phyloP scores from a whole-genome alignment of 441 rosid species.

The Melastoma candidum region DNA sequence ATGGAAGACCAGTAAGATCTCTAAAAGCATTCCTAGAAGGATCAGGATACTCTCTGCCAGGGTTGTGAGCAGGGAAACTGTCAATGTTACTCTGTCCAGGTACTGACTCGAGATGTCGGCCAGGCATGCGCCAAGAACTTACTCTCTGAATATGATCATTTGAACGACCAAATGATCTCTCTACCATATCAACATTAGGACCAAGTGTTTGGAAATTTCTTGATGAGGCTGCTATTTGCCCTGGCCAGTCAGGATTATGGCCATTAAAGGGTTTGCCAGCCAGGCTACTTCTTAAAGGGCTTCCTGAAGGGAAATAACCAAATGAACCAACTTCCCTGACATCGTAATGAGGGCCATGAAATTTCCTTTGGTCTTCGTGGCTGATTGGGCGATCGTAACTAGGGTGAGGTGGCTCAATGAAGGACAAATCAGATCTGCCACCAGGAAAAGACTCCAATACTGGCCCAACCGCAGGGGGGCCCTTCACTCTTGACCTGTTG shows the following conservation, averaged over 20 bases:
- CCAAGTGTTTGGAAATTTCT: slow-evolving; percentile 37
- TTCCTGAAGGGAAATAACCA: slow-evolving; percentile 29
- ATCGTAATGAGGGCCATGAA: slow-evolving; percentile 31
- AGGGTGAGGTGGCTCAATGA: slow-evolving; percentile 25
- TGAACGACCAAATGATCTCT: slow-evolving; percentile 32
- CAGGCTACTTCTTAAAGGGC: slow-evolving; percentile 34
- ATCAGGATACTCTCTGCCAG: slow-evolving; percentile 40
- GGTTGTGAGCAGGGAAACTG: slow-evolving; percentile 42
- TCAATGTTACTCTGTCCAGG: slow-evolving; percentile 39
- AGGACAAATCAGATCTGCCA: slow-evolving; percentile 26
- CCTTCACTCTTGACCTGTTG: slow-evolving; percentile 28
- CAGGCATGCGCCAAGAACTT: slow-evolving; percentile 23
- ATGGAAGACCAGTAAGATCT: slow-evolving; percentile 24
- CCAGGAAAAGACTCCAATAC: slow-evolving; percentile 31
- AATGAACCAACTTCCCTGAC: slow-evolving; percentile 26
- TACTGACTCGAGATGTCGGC: slow-evolving; percentile 32
- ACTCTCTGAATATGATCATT: slow-evolving; percentile 29
- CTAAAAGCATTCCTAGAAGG: slow-evolving; percentile 29
- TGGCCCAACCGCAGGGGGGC: slow-evolving; percentile 23
- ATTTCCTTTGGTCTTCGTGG: slow-evolving; percentile 39
- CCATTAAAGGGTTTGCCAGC: slow-evolving; percentile 34
- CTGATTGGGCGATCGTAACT: slow-evolving; percentile 28
- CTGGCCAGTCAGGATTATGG: slow-evolving; percentile 20
- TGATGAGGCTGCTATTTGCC: slow-evolving; percentile 28
- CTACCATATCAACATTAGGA: slow-evolving; percentile 21